A percentile compares a stretch with the other conserved stretches of the same genome.
These are phyloP conservation scores for Xylariaceae sp. DNA, from an alignment of 2,329 filamentous ascomycete species.

Conservation along the genomic window DNA sequence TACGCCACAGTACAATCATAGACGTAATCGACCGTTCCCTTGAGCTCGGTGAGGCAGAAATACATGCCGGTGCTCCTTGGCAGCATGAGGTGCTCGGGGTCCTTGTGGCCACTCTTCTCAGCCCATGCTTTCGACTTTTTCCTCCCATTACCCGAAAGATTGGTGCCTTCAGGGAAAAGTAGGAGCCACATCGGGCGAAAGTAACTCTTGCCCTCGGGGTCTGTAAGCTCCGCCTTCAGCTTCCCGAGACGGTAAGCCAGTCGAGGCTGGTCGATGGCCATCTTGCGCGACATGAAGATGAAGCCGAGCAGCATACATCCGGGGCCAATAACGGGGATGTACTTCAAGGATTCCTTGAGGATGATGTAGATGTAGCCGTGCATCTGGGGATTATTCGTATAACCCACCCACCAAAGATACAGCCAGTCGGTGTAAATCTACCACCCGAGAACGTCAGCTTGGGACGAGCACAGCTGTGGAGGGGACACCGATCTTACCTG, in stretches of 20 bases:
- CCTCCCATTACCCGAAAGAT: conserved; percentile 65
- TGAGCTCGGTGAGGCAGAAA: conserved; percentile 73
- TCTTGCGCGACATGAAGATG: conserved; percentile 87
- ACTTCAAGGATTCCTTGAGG: conserved; percentile 79
- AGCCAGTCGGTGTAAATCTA: conserved; percentile 84
- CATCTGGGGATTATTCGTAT: conserved; percentile 68
- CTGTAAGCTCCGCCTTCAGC: conserved; percentile 53
- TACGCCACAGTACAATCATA: conserved; percentile 96
- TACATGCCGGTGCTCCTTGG: conserved; percentile 76
- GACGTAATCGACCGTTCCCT: conserved; percentile 70
- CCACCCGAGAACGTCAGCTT: conserved; percentile 27
- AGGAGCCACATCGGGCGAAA: conserved; percentile 84
- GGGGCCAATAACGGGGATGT: conserved; percentile 71
- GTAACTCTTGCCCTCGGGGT: conserved; percentile 49
- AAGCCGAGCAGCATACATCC: conserved; percentile 85
- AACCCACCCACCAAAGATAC: conserved; percentile 92
- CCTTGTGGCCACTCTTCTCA: conserved; percentile 65
- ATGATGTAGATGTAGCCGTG: conserved; percentile 88
- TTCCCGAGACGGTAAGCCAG: conserved; percentile 68
- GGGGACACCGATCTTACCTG: too few species aligned
- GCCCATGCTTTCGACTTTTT: conserved; percentile 70
- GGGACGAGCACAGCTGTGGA: too few species aligned
- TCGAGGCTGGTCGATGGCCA: conserved; percentile 72
- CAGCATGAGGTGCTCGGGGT: conserved; percentile 68
- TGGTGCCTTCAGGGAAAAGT: conserved; percentile 84